phyloP scores from a whole-genome alignment of 2,329 filamentous ascomycete genomes.

The Aspergillus japonicus region DNA sequence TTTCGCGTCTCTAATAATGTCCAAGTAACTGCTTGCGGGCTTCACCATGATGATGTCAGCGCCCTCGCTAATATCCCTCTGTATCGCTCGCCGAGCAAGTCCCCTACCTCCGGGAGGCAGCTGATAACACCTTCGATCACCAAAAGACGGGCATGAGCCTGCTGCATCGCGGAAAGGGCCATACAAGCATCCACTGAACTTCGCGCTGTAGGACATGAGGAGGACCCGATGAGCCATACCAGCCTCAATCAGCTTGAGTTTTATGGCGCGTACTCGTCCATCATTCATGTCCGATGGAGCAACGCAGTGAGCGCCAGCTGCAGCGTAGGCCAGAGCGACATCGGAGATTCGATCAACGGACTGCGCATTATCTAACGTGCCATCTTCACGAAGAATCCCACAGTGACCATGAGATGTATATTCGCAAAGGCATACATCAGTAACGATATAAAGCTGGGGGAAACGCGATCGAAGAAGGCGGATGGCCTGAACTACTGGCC shows the following conservation, averaged over 20 bases:
- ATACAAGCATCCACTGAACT: slow-evolving; percentile 95
- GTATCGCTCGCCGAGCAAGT: slow-evolving; percentile 84
- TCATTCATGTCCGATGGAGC: slow-evolving; percentile 99
- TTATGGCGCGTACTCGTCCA: slow-evolving; percentile 93
- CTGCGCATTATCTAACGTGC: slow-evolving; percentile 85
- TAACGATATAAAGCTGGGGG: slow-evolving; percentile 84
- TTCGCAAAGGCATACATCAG: slow-evolving; percentile 96
- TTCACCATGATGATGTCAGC: slow-evolving; percentile 99
- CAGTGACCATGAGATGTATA: slow-evolving; percentile 98
- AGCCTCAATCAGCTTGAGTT: slow-evolving; percentile 93
- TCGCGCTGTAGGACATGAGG: slow-evolving; percentile 97
- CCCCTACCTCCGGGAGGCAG: slow-evolving; percentile 89
- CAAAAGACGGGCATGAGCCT: slow-evolving; percentile 85
- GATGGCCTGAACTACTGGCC: slow-evolving; percentile 86
- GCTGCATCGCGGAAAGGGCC: slow-evolving; percentile 96
- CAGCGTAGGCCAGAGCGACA: slow-evolving; percentile 96
- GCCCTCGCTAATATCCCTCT: slow-evolving; percentile 85
- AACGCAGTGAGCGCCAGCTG: slow-evolving; percentile 92
- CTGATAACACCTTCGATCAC: slow-evolving; percentile 95
- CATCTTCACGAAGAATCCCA: slow-evolving; percentile 90
- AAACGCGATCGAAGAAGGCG: slow-evolving; percentile 80
- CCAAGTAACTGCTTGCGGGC: slow-evolving; percentile 90
- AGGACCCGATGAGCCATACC: slow-evolving; percentile 88
- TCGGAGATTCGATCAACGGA: slow-evolving; percentile 94
- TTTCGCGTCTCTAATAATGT: slow-evolving; percentile 97